phyloP scores from a whole-genome alignment of 768 basidiomycete genomes.

The Pholiota microspora region DNA sequence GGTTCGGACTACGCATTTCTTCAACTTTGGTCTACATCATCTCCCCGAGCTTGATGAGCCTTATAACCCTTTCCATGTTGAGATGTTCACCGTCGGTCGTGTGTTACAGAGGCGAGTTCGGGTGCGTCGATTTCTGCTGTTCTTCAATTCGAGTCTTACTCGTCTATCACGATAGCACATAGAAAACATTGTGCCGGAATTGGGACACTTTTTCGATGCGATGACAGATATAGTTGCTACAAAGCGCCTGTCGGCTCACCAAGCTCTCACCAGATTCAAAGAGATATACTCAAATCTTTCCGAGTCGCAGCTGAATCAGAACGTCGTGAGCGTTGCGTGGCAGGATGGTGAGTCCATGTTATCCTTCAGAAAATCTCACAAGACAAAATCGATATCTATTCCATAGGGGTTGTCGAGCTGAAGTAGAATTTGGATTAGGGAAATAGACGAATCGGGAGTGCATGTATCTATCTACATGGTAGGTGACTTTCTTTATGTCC shows the following conservation, averaged over 20 bases:
- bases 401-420: too few relatives aligned
- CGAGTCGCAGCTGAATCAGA: background rate
- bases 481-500: too few relatives aligned
- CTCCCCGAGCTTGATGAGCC: background rate
- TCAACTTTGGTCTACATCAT: background rate
- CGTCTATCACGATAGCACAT: background rate
- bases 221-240: conserved; percentile 2
- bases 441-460: too few relatives aligned
- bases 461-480: too few relatives aligned
- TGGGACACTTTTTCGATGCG: conserved; percentile 13
- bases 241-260: conserved; percentile 2
- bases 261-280: conserved; percentile 6
- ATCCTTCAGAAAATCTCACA: too few relatives aligned
- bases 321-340: background rate
- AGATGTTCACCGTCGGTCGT: conserved; percentile 3
- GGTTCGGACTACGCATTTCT: background rate
- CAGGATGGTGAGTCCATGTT: too few relatives aligned
- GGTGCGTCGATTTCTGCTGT: conserved; percentile 1
- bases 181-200: background rate
- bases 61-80: conserved; percentile 13
- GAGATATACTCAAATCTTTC: background rate
- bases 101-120: conserved; percentile 6
- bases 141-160: background rate
- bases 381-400: too few relatives aligned
- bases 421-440: too few relatives aligned